phyloP scores from a whole-genome alignment of 441 rosid species.

The Croton setiger region DNA sequence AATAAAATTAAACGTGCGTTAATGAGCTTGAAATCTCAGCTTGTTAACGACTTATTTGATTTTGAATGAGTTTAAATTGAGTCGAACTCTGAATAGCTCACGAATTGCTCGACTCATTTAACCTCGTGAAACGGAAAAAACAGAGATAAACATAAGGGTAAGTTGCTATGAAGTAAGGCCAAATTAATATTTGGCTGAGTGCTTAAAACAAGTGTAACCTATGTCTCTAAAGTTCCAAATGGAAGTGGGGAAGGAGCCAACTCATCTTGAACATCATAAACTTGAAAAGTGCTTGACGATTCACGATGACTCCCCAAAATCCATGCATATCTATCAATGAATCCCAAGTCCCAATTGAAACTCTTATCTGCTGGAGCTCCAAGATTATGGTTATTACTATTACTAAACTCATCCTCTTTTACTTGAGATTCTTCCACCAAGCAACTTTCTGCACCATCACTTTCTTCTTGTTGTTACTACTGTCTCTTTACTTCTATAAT shows the following conservation, averaged over 20 bases:
- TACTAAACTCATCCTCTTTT: conserved; percentile 28
- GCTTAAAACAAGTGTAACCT: conserved; percentile 2
- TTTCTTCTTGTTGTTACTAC: conserved; percentile 22
- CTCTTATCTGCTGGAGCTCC: conserved; percentile 37
- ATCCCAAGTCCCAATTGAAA: conserved; percentile 93
- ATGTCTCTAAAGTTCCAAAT: conserved; percentile 57
- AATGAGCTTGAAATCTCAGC: no score
- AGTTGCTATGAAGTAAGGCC: background rate
- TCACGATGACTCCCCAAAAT: conserved; percentile 30
- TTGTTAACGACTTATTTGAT: no score
- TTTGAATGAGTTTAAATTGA: no score
- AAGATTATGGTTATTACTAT: background rate
- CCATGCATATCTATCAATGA: conserved; percentile 57
- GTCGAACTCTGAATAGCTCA: no score
- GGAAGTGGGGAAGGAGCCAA: conserved; percentile 42
- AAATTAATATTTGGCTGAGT: background rate
- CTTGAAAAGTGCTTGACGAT: conserved; percentile 32
- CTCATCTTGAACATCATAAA: conserved; percentile 55
- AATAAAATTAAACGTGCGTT: no score
- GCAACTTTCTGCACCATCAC: conserved; percentile 24
- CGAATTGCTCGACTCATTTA: no score
- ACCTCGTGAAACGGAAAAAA: background rate
- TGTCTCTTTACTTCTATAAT: conserved; percentile 44
- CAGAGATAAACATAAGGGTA: background rate
- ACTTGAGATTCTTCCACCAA: conserved; percentile 31